These are phyloP conservation scores for Tylopilus vinaceipallidus DNA, from an alignment of 768 basidiomycete genomes.

Conservation along the genomic window DNA sequence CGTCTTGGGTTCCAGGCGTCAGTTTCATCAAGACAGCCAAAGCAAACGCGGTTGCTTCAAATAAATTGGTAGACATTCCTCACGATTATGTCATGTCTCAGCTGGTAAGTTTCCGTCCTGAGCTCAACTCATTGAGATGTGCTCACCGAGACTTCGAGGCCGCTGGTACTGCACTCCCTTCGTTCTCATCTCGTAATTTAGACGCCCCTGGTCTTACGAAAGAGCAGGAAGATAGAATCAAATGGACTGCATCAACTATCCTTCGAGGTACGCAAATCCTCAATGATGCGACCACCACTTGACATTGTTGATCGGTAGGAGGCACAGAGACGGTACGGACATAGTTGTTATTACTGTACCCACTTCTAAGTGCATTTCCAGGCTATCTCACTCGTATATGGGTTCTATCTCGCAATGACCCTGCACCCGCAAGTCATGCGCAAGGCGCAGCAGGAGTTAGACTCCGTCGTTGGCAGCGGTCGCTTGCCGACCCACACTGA, in stretches of 20 bases:
- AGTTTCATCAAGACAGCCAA: slow-evolving; percentile 18
- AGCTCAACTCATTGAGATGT: too few species aligned
- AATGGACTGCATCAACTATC: slow-evolving; percentile 16
- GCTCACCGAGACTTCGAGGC: slow-evolving; percentile 10
- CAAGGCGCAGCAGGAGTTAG: slow-evolving; percentile 28
- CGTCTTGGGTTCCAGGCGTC: slow-evolving; percentile 23
- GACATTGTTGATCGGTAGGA: slow-evolving; percentile 4
- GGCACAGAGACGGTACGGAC: slow-evolving; percentile 23
- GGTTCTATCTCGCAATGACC: slow-evolving; percentile 29
- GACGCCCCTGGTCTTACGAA: slow-evolving; percentile 5
- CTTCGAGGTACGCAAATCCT: slow-evolving; percentile 9
- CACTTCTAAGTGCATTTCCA: neutral
- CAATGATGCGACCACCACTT: too few species aligned
- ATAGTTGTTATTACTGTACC: neutral
- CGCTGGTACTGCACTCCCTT: slow-evolving; percentile 14
- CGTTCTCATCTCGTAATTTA: slow-evolving; percentile 13
- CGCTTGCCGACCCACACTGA: slow-evolving; percentile 26
- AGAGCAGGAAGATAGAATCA: slow-evolving; percentile 15
- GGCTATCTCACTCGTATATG: slow-evolving; percentile 10
- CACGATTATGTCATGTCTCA: slow-evolving; percentile 14
- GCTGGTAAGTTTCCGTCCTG: slow-evolving; percentile 6
- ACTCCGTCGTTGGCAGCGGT: slow-evolving; percentile 22
- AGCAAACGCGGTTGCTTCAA: slow-evolving; percentile 10
- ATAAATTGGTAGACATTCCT: slow-evolving; percentile 10
- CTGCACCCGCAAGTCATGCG: slow-evolving; percentile 26